Conservation (phyloP, 169 alveolate species). For the Plasmodium berghei region DNA sequence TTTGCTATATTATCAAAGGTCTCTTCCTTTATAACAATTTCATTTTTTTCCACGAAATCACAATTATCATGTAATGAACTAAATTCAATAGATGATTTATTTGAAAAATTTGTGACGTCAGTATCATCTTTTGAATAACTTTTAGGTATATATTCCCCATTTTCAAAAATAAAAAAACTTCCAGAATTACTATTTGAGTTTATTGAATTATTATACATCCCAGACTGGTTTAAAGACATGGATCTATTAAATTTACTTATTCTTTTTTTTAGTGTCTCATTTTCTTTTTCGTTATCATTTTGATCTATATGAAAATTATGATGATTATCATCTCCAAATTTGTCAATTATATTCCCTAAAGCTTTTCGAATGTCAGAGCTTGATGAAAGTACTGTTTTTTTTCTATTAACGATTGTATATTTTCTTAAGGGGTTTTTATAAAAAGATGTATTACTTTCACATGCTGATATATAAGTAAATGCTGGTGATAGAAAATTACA, state of each 20-base stretch:
- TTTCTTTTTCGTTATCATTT: constrained; percentile 12
- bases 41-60: background rate
- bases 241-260: constrained; percentile 8
- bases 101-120: constrained; percentile 2
- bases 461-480: constrained; percentile 77
- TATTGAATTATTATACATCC: constrained; percentile 9
- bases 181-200: constrained; percentile 6
- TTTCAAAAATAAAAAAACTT: constrained; percentile 24
- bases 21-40: background rate
- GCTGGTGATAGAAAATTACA: constrained; percentile 84
- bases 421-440: constrained; percentile 62
- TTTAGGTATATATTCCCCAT: constrained; percentile 60
- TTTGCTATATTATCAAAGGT: background rate
- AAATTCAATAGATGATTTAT: constrained; percentile 20
- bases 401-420: constrained; percentile 66
- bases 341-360: constrained; percentile 65
- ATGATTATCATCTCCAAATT: constrained; percentile 20
- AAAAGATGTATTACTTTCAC: constrained; percentile 57
- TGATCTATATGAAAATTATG: background rate
- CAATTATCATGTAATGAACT: constrained; percentile 2
- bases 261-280: background rate
- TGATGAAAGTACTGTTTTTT: constrained; percentile 49
- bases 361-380: constrained; percentile 69
- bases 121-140: constrained; percentile 30
- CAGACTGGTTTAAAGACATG: constrained; percentile 25